Conservation (phyloP, 371 early-diverging fungal genomes). For the Nematocida homosporus region DNA sequence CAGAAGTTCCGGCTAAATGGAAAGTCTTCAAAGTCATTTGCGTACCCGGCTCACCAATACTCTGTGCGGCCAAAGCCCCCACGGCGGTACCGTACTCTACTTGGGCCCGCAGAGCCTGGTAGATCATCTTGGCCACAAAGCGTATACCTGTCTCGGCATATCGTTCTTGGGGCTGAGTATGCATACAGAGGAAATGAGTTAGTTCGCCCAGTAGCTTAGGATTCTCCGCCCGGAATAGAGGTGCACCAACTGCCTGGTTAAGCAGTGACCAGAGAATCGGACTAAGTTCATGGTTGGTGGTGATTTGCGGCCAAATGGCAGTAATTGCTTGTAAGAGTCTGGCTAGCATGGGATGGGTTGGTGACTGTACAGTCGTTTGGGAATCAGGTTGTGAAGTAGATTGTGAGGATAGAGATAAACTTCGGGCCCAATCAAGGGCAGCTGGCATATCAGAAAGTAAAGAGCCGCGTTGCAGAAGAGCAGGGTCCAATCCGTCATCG, state of each 20-base stretch:
- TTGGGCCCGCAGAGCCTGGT: conserved; percentile 38
- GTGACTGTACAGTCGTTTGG: not conserved
- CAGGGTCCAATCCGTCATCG: conserved; percentile 47
- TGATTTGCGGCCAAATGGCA: not conserved
- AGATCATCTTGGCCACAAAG: conserved; percentile 29
- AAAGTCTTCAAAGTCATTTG: conserved; percentile 99
- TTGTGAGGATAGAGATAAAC: no score
- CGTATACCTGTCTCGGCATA: not conserved
- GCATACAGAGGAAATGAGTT: not conserved
- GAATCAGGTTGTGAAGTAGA: not conserved
- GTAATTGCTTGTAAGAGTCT: not conserved
- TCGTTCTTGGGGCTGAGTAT: not conserved
- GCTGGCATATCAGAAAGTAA: conserved; percentile 28
- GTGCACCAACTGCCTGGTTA: conserved; percentile 1
- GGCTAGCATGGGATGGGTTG: not conserved
- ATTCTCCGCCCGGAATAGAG: not conserved
- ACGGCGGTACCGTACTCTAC: conserved; percentile 79
- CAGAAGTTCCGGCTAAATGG: conserved; percentile 99
- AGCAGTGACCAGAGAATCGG: no score
- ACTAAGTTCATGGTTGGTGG: no score
- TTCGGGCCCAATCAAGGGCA: conserved; percentile 32
- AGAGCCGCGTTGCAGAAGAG: conserved; percentile 42
- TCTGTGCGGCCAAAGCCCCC: conserved; percentile 92
- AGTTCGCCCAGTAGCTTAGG: not conserved
- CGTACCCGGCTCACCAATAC: conserved; percentile 97